Evolutionary conservation across 2,329 filamentous ascomycete genomes (phyloP).

Genomic region (Parastagonospora avenae): DNA sequence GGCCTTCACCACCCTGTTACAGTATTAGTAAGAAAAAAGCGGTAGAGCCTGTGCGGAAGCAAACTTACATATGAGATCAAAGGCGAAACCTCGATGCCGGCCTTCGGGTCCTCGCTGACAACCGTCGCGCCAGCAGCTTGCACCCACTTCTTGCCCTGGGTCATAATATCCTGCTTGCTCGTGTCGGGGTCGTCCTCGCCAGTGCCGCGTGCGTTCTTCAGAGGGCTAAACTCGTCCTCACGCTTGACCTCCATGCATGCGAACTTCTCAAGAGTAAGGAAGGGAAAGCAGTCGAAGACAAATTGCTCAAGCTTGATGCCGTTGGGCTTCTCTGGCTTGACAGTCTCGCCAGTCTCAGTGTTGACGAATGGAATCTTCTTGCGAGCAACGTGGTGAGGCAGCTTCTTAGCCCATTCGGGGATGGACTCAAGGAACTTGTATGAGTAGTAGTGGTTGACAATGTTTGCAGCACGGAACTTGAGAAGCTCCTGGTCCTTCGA

Average conservation of each 20-base stretch:
- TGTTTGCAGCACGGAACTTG: conserved; percentile 97
- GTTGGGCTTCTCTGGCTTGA: conserved; percentile 94
- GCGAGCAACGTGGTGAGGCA: conserved; percentile 93
- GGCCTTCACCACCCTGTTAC: conserved; percentile 63
- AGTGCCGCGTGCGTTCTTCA: conserved; percentile 85
- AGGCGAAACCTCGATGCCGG: conserved; percentile 87
- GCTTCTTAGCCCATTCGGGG: conserved; percentile 79
- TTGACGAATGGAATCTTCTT: conserved; percentile 97
- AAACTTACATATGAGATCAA: conserved; percentile 90
- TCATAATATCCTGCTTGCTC: conserved; percentile 86
- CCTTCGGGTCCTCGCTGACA: conserved; percentile 59
- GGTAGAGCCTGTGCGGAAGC: background rate
- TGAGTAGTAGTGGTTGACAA: conserved; percentile 99
- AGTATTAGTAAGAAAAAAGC: background rate
- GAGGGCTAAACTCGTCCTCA: conserved; percentile 95
- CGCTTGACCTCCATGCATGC: conserved; percentile 94
- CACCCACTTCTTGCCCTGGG: conserved; percentile 86
- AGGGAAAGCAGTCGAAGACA: conserved; percentile 96
- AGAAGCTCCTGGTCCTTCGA: conserved; percentile 78
- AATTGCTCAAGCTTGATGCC: conserved; percentile 99
- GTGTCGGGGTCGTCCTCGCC: conserved; percentile 95
- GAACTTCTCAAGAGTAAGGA: conserved; percentile 84
- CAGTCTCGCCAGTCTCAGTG: conserved; percentile 72
- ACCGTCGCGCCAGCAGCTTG: conserved; percentile 78
- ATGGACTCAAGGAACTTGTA: conserved; percentile 91